Base-by-base conservation (phyloP, 176 grass and related monocot genomes). In the Aegilops bicornis region DNA sequence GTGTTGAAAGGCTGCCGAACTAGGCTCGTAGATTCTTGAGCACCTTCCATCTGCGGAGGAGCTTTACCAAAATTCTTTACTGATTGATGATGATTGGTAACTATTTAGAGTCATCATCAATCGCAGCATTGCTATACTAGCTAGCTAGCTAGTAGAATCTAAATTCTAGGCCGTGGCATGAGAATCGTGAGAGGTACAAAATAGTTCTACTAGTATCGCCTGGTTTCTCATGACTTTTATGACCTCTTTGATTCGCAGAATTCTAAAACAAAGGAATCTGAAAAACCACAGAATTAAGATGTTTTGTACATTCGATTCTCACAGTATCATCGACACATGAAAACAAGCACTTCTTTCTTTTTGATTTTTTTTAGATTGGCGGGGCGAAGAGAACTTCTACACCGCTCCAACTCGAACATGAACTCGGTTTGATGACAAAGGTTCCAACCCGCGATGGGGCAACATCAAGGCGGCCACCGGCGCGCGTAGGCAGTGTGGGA, bases 21-120 rank as follows among this genome's bases (percentile, higher is more conserved):
- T 87, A 80, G 75, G 33, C 35, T 27, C 3, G 33, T 83, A 90
- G 80, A 87, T 80, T 73, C 75, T 84, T 45, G 84, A 87, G 79
- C 59, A 75, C 79, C 33, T 87, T 77, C 80, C 31, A 67, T 60
- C 27, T 22, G 24, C 10, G 5, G 31, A 65, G n/a, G 14, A 56
- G 47, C 70, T 83, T 72, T 43, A 16, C 64, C 15, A 6, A 10
- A 66, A 31, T 64, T 42, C 23, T 45, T 31, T 52, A 6, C 64
- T 23, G 52, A 64, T 65, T 43, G 13, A 52, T 30, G 59, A 39
- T 64, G 84, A 83, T 67, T 75, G 62, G 19, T 73, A 59, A 59
- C 81, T 76, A 13, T 56, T 89, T 64, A 40, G 80, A 31, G 65
- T 15, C 67, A 75, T 89, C 32, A 80, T 58, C 47, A 20, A 33